A percentile compares a stretch with the other conserved stretches of the same genome.
phyloP scores from a whole-genome alignment of 305 asterid genomes.

The Fraxinus velutina region DNA sequence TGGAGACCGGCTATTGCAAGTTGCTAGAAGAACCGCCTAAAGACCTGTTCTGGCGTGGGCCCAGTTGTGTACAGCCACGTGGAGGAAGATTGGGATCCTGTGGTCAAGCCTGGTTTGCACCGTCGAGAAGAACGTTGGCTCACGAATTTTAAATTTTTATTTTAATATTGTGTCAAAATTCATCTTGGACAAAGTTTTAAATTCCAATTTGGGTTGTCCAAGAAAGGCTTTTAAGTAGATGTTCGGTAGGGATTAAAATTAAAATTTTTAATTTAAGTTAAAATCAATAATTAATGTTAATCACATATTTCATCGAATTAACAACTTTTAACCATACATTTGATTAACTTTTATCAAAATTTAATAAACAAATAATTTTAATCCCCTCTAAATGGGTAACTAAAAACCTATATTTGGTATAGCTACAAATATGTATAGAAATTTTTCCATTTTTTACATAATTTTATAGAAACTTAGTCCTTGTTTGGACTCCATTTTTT shows the following conservation, averaged over 20 bases:
- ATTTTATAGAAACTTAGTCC: no score
- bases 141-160: slow-evolving; percentile 44
- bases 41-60: slow-evolving; percentile 62
- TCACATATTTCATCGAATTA: no score
- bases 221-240: not conserved
- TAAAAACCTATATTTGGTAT: not conserved
- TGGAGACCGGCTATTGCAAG: slow-evolving; percentile 46
- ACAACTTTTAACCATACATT: no score
- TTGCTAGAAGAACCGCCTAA: slow-evolving; percentile 53
- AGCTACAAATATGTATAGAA: not conserved
- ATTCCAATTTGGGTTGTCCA: not conserved
- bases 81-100: slow-evolving; percentile 46
- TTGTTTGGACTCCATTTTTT: no score
- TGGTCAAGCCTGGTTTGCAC: slow-evolving; percentile 38
- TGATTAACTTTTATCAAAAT: no score
- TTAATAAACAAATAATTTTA: no score
- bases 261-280: no score
- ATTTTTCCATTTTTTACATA: not conserved
- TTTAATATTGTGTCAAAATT: not conserved
- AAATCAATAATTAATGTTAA: no score
- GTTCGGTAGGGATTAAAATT: no score
- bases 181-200: not conserved
- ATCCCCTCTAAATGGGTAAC: no score
- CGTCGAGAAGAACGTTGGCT: slow-evolving; percentile 45
- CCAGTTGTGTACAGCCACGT: slow-evolving; percentile 42